Conservation (phyloP, 1,284 basidiomycete species). For the Marasmius tenuissimus region DNA sequence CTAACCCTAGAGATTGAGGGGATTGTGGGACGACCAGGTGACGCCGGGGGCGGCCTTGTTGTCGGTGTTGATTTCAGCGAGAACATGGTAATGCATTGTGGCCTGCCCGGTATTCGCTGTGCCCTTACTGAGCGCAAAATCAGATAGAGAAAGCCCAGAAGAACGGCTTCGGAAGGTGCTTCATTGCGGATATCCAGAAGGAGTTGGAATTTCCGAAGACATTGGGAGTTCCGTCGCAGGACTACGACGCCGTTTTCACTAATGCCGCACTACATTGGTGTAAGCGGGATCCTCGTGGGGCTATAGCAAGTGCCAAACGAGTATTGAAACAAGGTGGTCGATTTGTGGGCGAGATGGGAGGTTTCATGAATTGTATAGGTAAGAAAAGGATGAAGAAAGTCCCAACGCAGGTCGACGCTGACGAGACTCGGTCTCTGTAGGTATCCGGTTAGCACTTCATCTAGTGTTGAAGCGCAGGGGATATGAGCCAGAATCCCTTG, state of each 20-base stretch:
- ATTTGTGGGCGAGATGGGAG: slow-evolving; percentile 78
- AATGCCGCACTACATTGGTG: slow-evolving; percentile 87
- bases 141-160: slow-evolving; percentile 59
- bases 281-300: slow-evolving; percentile 66
- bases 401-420: slow-evolving; percentile 3
- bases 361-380: slow-evolving; percentile 71
- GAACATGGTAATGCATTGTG: slow-evolving; percentile 59
- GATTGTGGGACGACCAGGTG: slow-evolving; percentile 44
- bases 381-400: slow-evolving; percentile 14
- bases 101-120: neutral
- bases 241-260: slow-evolving; percentile 71
- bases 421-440: slow-evolving; percentile 31
- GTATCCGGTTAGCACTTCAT: slow-evolving; percentile 63
- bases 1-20: slow-evolving; percentile 59
- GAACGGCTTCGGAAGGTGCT: slow-evolving; percentile 47
- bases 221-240: slow-evolving; percentile 20
- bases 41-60: slow-evolving; percentile 43
- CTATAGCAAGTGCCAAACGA: slow-evolving; percentile 57
- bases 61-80: slow-evolving; percentile 71
- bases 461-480: slow-evolving; percentile 53
- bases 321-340: slow-evolving; percentile 70
- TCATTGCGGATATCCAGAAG: slow-evolving; percentile 53
- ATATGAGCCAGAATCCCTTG: slow-evolving; percentile 54
- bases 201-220: slow-evolving; percentile 32
- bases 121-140: neutral